Evolutionary conservation across 257 asterid species (phyloP), one percentile per base, ranked within the genome.

Genomic region (Euphrasia confusa): DNA sequence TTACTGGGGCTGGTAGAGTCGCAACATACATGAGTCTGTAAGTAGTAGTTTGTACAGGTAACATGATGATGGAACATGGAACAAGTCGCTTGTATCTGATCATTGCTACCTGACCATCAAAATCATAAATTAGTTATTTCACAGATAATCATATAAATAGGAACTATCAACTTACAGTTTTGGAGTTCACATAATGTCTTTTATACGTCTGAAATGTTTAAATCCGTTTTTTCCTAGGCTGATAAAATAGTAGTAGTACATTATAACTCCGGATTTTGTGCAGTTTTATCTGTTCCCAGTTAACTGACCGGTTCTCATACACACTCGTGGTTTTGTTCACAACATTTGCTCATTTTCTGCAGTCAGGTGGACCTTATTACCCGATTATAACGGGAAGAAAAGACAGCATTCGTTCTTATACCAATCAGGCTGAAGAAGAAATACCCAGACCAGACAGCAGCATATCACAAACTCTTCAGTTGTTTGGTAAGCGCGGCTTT

Each of bases 311-410:
- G 24, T 39, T 9, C 21, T 55, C 60, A 55, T 27, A 27, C 40
- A 26, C 42, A 18, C 35, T 60, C 40, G 8, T 27, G 56, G 40
- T 39, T 24, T 44, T 12, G 26, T 27, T 62, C 44, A 6, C 8
- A 1, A 3, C n/a, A 26, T 30, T 26, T 27, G 45, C 58, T 62
- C 28, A 33, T 27, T 45, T 53, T 57, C 28, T 62, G 57, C 71
- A 77, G 79, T 65, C 77, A 11, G 79, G 79, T 66, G 82, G 79
- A 55, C 82, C 70, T 3, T 77, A 66, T 15, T 77, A 58, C 62
- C 82, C 77, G 11, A 37, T 70, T 21, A 61, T 54, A 42, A 77
- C 74, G 0, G 79, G 82, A 28, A 70, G 79, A 77, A 63, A 65
- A 61, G 82, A 73, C 57, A 70, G 71, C 18, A 45, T 40, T 21